Evolutionary conservation across 129 eudicot genomes (phyloP).

Genomic region (Chrysanthemum lavandulifolium): DNA sequence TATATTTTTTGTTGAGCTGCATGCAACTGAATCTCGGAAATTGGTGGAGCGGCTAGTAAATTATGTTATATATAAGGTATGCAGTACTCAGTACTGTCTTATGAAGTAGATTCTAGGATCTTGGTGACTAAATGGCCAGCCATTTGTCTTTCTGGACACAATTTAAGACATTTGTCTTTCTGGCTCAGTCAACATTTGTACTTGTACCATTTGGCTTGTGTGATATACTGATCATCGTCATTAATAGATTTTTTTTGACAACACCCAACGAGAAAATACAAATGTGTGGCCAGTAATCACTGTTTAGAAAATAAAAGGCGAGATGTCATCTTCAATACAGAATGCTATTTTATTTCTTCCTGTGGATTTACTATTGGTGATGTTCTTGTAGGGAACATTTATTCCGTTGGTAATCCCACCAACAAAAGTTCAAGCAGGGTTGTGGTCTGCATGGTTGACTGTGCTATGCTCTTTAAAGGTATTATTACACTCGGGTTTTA

Average conservation of each 20-base stretch:
- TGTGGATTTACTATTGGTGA: conserved; percentile 15
- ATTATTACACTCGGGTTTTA: conserved; percentile 4
- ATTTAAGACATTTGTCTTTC: neutral
- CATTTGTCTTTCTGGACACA: conserved; percentile 1
- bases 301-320: neutral
- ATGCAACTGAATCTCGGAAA: conserved; percentile 65
- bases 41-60: conserved; percentile 65
- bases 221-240: conserved; percentile 3
- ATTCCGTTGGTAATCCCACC: conserved; percentile 85
- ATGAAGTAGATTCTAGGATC: conserved; percentile 9
- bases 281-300: neutral
- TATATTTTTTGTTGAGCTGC: conserved; percentile 64
- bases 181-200: neutral
- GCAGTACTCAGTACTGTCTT: conserved; percentile 8
- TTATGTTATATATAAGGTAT: conserved; percentile 79
- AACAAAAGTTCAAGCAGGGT: conserved; percentile 63
- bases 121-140: conserved; percentile 6
- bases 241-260: neutral
- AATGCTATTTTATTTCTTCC: conserved; percentile 2
- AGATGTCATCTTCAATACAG: neutral
- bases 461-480: conserved; percentile 89
- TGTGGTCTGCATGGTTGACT: conserved; percentile 83
- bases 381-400: conserved; percentile 76
- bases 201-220: neutral
- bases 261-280: neutral